Percentiles rank a stretch among this genome's conserved stretches.
These are phyloP conservation scores for Penicillium sp. DNA, from an alignment of 2,329 filamentous ascomycete species.

Conservation along the genomic window DNA sequence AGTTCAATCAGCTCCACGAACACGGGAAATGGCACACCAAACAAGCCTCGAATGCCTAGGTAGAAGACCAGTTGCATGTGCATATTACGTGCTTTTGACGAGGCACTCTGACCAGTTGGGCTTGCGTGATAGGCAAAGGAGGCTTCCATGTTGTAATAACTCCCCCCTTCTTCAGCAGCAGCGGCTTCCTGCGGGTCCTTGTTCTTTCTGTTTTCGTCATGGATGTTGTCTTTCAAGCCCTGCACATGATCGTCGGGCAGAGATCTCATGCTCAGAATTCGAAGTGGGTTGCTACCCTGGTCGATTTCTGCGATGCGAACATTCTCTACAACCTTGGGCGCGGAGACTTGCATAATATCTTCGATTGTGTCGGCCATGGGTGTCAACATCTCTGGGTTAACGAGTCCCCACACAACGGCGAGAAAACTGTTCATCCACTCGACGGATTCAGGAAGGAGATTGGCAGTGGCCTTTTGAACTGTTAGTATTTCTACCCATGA, in stretches of 20 bases:
- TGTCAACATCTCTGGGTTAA: constrained; percentile 95
- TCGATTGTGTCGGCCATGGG: constrained; percentile 87
- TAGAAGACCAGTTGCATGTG: constrained; percentile 97
- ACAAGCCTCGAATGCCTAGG: constrained; percentile 81
- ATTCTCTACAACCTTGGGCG: constrained; percentile 87
- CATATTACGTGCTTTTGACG: constrained; percentile 88
- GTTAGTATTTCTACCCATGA: constrained; percentile 1
- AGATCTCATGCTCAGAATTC: constrained; percentile 82
- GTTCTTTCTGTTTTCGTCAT: constrained; percentile 72
- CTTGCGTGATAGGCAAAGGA: constrained; percentile 89
- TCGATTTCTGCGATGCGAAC: constrained; percentile 93
- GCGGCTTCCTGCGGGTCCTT: constrained; percentile 86
- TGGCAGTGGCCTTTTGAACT: constrained; percentile 66
- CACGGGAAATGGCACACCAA: constrained; percentile 83
- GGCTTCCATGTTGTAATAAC: constrained; percentile 89
- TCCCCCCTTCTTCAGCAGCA: constrained; percentile 84
- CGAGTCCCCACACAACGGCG: constrained; percentile 80
- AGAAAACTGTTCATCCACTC: constrained; percentile 95
- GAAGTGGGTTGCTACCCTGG: constrained; percentile 85
- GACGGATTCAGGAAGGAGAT: constrained; percentile 88
- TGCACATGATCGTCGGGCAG: constrained; percentile 79
- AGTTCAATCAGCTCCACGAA: constrained; percentile 87
- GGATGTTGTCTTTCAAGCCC: constrained; percentile 78
- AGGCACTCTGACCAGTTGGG: constrained; percentile 67
- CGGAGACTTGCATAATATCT: constrained; percentile 95